Evolutionary conservation across 2,329 filamentous ascomycete genomes (phyloP).

Genomic region (Monosporascus sp.): DNA sequence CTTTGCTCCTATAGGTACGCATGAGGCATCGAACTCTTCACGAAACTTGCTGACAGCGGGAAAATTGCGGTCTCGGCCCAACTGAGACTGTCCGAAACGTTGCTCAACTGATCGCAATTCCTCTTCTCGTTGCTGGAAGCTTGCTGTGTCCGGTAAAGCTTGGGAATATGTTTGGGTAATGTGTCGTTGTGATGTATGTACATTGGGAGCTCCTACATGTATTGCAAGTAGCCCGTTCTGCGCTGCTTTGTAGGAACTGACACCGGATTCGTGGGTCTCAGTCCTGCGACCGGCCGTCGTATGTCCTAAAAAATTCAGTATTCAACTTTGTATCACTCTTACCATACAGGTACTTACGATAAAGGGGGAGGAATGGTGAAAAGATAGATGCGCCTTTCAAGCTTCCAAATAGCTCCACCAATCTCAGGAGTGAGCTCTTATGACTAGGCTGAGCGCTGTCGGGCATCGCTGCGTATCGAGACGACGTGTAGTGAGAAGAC

Average conservation of each 20-base stretch:
- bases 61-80: constrained; percentile 23
- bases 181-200: constrained; percentile 5
- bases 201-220: constrained; percentile 4
- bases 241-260: constrained; percentile 25
- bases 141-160: constrained; percentile 30
- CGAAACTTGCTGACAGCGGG: constrained; percentile 34
- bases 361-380: constrained; percentile 7
- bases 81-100: constrained; percentile 32
- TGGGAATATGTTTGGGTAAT: constrained; percentile 14
- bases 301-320: constrained; percentile 7
- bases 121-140: constrained; percentile 32
- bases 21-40: constrained; percentile 32
- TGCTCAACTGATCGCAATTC: constrained; percentile 35
- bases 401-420: constrained; percentile 10
- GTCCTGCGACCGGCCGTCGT: constrained; percentile 10
- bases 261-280: constrained; percentile 18
- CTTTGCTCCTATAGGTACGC: constrained; percentile 9
- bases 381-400: constrained; percentile 3
- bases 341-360: constrained; percentile 12
- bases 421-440: constrained; percentile 13
- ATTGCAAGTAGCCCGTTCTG: constrained; percentile 14
- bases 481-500: constrained; percentile 21
- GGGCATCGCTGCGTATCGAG: constrained; percentile 18
- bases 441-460: constrained; percentile 17
- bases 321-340: neutral